Conservation (phyloP, 129 eudicot genomes). For the Smallanthus sonchifolius region DNA sequence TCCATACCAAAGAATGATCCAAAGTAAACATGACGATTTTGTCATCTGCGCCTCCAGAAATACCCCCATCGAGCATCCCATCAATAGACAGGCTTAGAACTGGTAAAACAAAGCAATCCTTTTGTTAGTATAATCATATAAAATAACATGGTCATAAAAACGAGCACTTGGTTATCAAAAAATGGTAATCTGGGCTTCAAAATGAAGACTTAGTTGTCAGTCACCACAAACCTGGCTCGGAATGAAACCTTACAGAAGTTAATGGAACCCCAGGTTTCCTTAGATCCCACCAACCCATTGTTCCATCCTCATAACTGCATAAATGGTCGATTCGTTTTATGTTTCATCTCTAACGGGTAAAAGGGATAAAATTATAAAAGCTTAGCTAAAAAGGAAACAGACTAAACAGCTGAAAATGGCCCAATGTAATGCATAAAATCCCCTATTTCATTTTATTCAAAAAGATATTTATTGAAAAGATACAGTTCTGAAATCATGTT, state of each 20-base stretch:
- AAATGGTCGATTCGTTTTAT: not conserved
- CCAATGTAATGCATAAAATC: not conserved
- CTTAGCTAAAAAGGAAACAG: not conserved
- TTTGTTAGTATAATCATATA: not conserved
- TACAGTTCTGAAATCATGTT: not conserved
- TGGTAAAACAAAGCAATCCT: constrained; percentile 13
- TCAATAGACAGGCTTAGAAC: constrained; percentile 63
- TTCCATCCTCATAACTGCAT: constrained; percentile 78
- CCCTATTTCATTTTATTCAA: not conserved
- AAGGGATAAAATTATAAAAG: not conserved
- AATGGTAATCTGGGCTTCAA: not conserved
- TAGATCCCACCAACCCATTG: constrained; percentile 93
- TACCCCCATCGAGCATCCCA: constrained; percentile 58
- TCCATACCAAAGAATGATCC: constrained; percentile 55
- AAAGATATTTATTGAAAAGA: not conserved
- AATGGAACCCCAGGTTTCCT: constrained; percentile 64
- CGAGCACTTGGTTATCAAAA: not conserved
- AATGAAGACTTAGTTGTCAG: not conserved
- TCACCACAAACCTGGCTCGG: constrained; percentile 65
- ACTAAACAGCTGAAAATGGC: not conserved
- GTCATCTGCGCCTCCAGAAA: constrained; percentile 87
- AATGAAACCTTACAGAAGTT: constrained; percentile 61
- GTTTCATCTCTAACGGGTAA: not conserved
- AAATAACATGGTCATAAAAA: not conserved
- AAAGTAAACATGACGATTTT: constrained; percentile 47